A percentile compares a stretch with the other conserved stretches of the same genome.
phyloP scores from a whole-genome alignment of 495 filamentous ascomycete genomes.

The Elasticomyces elasticus region DNA sequence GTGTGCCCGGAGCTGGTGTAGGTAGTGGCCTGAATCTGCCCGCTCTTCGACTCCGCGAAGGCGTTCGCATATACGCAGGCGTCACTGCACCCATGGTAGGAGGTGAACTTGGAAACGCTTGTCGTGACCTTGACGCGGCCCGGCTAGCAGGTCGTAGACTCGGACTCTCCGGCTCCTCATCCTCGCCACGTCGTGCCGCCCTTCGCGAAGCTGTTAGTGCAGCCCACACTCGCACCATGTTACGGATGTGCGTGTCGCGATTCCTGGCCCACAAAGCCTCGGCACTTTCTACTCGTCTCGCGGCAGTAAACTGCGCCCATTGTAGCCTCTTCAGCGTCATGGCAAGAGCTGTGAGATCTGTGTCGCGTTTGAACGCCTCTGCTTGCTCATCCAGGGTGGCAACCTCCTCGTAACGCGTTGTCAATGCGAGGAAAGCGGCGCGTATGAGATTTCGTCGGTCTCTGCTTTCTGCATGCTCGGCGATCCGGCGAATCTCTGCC shows the following conservation, averaged over 20 bases:
- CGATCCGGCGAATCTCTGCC: background rate
- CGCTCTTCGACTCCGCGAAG: conserved; percentile 14
- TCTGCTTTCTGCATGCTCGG: conserved; percentile 1
- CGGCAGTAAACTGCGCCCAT: conserved; percentile 30
- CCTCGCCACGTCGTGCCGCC: background rate
- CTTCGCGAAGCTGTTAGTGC: conserved; percentile 19
- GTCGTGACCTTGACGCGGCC: conserved; percentile 10
- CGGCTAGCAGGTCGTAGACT: conserved; percentile 20
- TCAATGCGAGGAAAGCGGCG: conserved; percentile 9
- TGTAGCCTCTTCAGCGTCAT: conserved; percentile 23
- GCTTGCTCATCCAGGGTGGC: conserved; percentile 20
- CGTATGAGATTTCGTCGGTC: conserved; percentile 7
- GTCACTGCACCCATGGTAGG: conserved; percentile 2
- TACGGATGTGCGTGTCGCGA: conserved; percentile 27
- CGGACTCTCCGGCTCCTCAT: conserved; percentile 18
- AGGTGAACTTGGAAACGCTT: conserved; percentile 29
- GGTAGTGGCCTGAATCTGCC: conserved; percentile 12
- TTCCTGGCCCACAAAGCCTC: conserved; percentile 27
- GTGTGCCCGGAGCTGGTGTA: conserved; percentile 6
- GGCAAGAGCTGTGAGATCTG: conserved; percentile 16
- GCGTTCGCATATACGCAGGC: conserved; percentile 21
- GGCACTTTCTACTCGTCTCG: conserved; percentile 25
- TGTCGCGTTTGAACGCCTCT: conserved; percentile 19
- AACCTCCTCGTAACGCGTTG: background rate
- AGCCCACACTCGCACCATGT: conserved; percentile 33